Base-by-base conservation (phyloP, 441 rosid genomes). In the Erodium trifolium region DNA sequence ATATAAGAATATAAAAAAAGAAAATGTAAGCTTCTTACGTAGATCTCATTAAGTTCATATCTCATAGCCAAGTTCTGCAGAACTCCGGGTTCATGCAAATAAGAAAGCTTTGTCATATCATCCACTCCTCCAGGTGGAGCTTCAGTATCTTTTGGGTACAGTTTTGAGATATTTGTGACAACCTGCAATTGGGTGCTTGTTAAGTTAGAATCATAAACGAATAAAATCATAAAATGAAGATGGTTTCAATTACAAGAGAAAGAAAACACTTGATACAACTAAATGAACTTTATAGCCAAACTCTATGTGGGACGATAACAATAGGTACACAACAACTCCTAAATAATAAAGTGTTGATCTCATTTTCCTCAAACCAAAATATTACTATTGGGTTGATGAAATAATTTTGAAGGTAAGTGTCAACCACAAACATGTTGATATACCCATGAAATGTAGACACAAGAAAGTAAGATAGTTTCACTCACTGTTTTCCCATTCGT, bases 11-110 rank as follows among this genome's bases (percentile, higher is more conserved):
- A 65, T 55, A 29, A 55, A 39, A 39, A 23, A 62, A 62, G 69
- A 68, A 65, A 16, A 18, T 12, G 3, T 35, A 75, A 67, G 53
- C 37, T 68, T 75, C 90, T 85, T 71, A 88, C 93, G 60, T 88
- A 88, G 60, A 88, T 88, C 71, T 86, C 89, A 68, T 88, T 86
- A 27, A 88, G 88, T 80, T 86, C 88, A 78, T 88, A 88, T 83
- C 93, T 82, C 29, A 82, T 77, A 63, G 81, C 78, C 73, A 88
- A 75, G 76, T 88, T 88, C 67, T 82, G 82, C 43, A 88, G 76
- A 71, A 88, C 93, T 72, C 91, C 91, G 1, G 91, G 93, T 77
- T 88, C 93, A 70, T 88, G 93, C 85, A 88, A 79, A 77, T 88
- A 88, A 13, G 91, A 85, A 71, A 88, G 89, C 76, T 83, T 88